These are phyloP conservation scores for Penicillium simplicissimum DNA, from an alignment of 495 filamentous ascomycete genomes.

Conservation along the genomic window DNA sequence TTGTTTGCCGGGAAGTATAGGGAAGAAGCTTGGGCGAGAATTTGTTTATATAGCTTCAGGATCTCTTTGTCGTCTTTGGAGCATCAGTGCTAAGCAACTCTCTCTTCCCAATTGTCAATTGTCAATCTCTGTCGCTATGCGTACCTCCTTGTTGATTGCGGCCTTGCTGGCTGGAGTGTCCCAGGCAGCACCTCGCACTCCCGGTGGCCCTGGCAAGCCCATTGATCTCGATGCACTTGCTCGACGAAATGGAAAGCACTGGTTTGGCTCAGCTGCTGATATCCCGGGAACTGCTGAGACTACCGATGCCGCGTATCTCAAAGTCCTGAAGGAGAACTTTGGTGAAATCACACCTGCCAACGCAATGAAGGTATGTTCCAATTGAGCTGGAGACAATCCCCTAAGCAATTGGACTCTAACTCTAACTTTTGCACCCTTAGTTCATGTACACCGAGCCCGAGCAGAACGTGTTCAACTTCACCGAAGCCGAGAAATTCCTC, in stretches of 20 bases:
- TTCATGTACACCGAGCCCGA: conserved; percentile 45
- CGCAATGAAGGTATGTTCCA: conserved; percentile 43
- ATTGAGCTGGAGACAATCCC: neutral
- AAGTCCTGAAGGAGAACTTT: conserved; percentile 43
- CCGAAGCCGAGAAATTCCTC: conserved; percentile 47
- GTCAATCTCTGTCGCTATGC: neutral
- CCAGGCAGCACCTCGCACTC: conserved; percentile 13
- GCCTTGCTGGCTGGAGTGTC: conserved; percentile 11
- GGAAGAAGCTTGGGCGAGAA: neutral
- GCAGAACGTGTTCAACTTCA: conserved; percentile 48
- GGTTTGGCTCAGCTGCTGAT: conserved; percentile 28
- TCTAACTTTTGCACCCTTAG: conserved; percentile 14
- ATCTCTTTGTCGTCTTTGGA: neutral
- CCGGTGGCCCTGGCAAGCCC: neutral
- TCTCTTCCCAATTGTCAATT: neutral
- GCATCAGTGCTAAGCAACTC: neutral
- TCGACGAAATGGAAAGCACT: conserved; percentile 16
- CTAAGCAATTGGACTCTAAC: neutral
- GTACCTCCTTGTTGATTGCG: conserved; percentile 4
- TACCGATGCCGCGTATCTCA: conserved; percentile 21
- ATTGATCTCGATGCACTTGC: conserved; percentile 25
- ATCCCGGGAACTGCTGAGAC: conserved; percentile 24
- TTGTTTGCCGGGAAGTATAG: neutral
- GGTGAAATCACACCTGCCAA: conserved; percentile 57
- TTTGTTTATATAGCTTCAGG: conserved; percentile 1